A percentile compares a stretch with the other conserved stretches of the same genome.
Evolutionary conservation across 192 early-diverging fungal species (phyloP).

Genomic region (Backusella liffmaniae): DNA sequence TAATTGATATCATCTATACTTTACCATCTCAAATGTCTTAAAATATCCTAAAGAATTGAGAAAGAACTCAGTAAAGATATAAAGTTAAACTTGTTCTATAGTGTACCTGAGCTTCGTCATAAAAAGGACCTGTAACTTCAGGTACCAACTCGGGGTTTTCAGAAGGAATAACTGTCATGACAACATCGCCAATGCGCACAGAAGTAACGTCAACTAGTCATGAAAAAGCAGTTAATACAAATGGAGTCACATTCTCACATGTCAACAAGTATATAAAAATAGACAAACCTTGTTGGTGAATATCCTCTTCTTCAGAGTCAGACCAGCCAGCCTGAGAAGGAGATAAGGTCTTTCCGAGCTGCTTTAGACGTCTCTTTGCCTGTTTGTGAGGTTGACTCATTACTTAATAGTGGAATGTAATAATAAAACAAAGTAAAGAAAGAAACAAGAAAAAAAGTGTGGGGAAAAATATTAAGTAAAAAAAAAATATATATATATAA

Average conservation of each 20-base stretch:
- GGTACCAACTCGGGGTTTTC: conserved; percentile 54
- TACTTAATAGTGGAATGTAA: neutral
- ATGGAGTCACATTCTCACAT: neutral
- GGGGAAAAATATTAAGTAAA: neutral
- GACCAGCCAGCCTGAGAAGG: conserved; percentile 28
- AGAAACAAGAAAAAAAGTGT: neutral
- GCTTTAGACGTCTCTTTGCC: conserved; percentile 31
- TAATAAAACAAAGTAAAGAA: neutral
- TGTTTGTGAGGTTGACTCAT: conserved; percentile 15
- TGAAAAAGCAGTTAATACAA: neutral
- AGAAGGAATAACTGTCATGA: conserved; percentile 43
- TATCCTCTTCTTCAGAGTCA: conserved; percentile 35
- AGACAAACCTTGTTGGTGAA: conserved; percentile 26
- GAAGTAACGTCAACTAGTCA: conserved; percentile 38
- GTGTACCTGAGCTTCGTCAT: conserved; percentile 54
- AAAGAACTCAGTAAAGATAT: neutral
- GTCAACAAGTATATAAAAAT: no score
- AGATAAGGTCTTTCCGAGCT: conserved; percentile 29
- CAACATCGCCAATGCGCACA: conserved; percentile 58
- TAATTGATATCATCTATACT: neutral
- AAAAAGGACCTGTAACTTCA: conserved; percentile 46
- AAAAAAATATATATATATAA: neutral
- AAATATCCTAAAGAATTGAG: conserved; percentile 24
- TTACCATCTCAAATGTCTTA: conserved; percentile 43
- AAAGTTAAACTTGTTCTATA: neutral